phyloP scores from a whole-genome alignment of 2,329 filamentous ascomycete species.

The Claviceps sp. region DNA sequence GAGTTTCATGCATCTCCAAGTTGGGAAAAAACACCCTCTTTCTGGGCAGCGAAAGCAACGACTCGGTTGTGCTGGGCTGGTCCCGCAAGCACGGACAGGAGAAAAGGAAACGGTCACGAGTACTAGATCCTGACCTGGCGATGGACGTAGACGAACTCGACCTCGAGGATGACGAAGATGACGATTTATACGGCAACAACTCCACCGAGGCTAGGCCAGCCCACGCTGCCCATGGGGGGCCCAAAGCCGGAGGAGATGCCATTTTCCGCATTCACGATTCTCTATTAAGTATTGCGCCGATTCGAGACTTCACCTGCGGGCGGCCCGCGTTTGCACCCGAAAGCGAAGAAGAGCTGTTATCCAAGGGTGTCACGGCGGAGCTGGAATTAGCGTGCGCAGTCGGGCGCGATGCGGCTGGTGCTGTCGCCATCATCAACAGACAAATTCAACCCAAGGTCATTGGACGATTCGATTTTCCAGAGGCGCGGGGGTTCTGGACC shows the following conservation, averaged over 20 bases:
- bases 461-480: conserved; percentile 57
- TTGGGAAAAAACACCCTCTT: conserved; percentile 62
- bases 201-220: conserved; percentile 46
- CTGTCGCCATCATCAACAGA: conserved; percentile 63
- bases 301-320: conserved; percentile 62
- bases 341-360: conserved; percentile 29
- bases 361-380: conserved; percentile 36
- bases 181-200: conserved; percentile 47
- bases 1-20: conserved; percentile 55
- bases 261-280: conserved; percentile 65
- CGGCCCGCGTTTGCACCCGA: conserved; percentile 31
- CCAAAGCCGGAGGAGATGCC: conserved; percentile 51
- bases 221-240: conserved; percentile 24
- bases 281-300: conserved; percentile 65
- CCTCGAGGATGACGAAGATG: conserved; percentile 49
- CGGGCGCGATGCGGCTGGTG: conserved; percentile 52
- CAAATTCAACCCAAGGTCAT: conserved; percentile 62
- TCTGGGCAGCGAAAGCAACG: conserved; percentile 69
- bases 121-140: conserved; percentile 39
- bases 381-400: conserved; percentile 47
- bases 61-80: conserved; percentile 75
- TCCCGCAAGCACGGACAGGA: conserved; percentile 50
- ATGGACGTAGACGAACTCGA: conserved; percentile 38
- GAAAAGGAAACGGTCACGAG: conserved; percentile 50
- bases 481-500: conserved; percentile 70